Percentiles rank a stretch among this genome's conserved stretches.
phyloP scores from a whole-genome alignment of 495 filamentous ascomycete genomes.

The Hypoxylon perforatum region DNA sequence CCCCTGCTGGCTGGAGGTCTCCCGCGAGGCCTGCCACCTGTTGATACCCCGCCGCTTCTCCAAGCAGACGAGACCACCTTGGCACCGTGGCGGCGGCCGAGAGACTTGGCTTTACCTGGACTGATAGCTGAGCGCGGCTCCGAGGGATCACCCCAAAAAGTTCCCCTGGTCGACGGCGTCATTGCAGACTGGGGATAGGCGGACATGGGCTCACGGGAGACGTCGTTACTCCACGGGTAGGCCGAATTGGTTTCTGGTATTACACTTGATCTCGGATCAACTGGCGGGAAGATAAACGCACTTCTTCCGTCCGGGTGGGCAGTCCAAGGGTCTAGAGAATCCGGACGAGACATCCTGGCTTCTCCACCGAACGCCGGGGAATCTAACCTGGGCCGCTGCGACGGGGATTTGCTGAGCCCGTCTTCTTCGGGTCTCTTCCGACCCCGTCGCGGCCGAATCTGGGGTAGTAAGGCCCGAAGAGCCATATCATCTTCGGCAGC shows the following conservation, averaged over 20 bases:
- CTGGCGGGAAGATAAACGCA: slow-evolving; percentile 50
- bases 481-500: slow-evolving; percentile 92
- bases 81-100: slow-evolving; percentile 82
- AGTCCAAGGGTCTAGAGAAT: slow-evolving; percentile 56
- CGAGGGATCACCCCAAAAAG: slow-evolving; percentile 59
- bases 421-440: slow-evolving; percentile 84
- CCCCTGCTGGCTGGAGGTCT: slow-evolving; percentile 82
- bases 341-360: slow-evolving; percentile 52
- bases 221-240: slow-evolving; percentile 54
- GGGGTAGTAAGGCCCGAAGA: slow-evolving; percentile 85
- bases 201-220: slow-evolving; percentile 67
- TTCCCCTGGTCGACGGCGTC: slow-evolving; percentile 63
- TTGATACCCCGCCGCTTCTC: slow-evolving; percentile 74
- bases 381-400: slow-evolving; percentile 73
- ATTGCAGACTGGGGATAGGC: slow-evolving; percentile 86
- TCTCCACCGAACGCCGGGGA: slow-evolving; percentile 72
- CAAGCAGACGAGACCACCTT: slow-evolving; percentile 93
- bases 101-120: slow-evolving; percentile 67
- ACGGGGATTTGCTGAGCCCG: slow-evolving; percentile 64
- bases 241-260: slow-evolving; percentile 37
- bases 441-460: slow-evolving; percentile 90
- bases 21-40: slow-evolving; percentile 81
- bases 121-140: slow-evolving; percentile 79
- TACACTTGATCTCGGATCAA: slow-evolving; percentile 45
- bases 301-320: slow-evolving; percentile 60